Percentiles rank a stretch among this genome's conserved stretches.
phyloP scores from a whole-genome alignment of 2,329 filamentous ascomycete species.

The Trichothecium sympodiale region DNA sequence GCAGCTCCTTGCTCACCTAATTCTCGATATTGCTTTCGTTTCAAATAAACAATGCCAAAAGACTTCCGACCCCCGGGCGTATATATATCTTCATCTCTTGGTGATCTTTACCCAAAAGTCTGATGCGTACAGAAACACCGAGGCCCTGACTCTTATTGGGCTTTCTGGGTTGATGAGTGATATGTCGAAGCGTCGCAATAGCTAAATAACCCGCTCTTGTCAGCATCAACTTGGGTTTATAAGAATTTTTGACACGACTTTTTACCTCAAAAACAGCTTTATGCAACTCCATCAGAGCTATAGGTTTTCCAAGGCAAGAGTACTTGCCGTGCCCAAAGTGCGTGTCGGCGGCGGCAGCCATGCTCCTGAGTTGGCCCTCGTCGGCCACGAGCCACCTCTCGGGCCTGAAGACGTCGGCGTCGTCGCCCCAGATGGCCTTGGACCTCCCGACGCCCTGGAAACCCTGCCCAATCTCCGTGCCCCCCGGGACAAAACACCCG shows the following conservation, averaged over 20 bases:
- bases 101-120: conserved; percentile 23
- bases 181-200: conserved; percentile 13
- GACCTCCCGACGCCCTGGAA: conserved; percentile 43
- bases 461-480: conserved; percentile 41
- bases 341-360: conserved; percentile 26
- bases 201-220: background rate
- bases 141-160: conserved; percentile 20
- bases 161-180: conserved; percentile 19
- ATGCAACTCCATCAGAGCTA: conserved; percentile 36
- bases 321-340: conserved; percentile 35
- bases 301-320: conserved; percentile 32
- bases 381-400: conserved; percentile 40
- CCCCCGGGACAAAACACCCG: conserved; percentile 37
- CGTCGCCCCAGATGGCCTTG: conserved; percentile 33
- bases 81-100: conserved; percentile 6
- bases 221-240: too few species aligned
- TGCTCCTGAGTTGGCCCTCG: conserved; percentile 17
- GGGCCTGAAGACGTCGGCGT: conserved; percentile 39
- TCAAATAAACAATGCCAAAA: too few species aligned
- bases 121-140: conserved; percentile 21
- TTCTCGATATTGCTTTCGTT: too few species aligned
- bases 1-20: too few species aligned
- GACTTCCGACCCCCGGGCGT: too few species aligned
- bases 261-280: conserved; percentile 36
- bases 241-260: too few species aligned